Base-by-base conservation (phyloP, 371 early-diverging fungal species). In the Zancudomyces culisetae region DNA sequence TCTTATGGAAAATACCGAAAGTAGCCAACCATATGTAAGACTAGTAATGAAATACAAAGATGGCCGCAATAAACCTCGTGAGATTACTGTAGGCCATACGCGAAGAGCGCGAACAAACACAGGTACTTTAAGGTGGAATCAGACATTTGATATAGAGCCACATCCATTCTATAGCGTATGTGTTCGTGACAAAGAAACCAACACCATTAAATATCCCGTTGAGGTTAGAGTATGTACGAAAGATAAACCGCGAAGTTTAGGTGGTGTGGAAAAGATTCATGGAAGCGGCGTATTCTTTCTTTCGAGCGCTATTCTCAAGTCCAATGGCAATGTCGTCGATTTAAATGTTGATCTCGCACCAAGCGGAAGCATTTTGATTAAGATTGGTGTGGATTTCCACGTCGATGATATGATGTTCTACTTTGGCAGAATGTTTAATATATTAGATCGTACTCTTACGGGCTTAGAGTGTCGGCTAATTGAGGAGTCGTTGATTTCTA, bases 331-430 rank as follows among this genome's bases (percentile, higher is more conserved):
- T 55, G 80, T 87, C 0, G 85, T 85, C 47, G 92, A 92, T 53
- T 63, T 91, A 8, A 79, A 74, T 53, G 70, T 92, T 49, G 85
- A 86, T 45, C 55, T 93, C 53, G 80, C 81, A 45, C 88, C 87
- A 23, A 79, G 86, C 53, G 94, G 94, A 0, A 75, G 79, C 22
- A 58, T 93, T 27, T 55, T 85, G 46, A 53, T 92, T 27, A 76
- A 89, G 15, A 70, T 90, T 29, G 88, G 85, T 19, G 76, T 91
- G 75, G 88, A 87, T 52, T 87, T 86, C 29, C 93, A 89, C 68
- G 79, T 81, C 41, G 89, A 89, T 42, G 92, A 91, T 55, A 79
- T 84, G 12, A 90, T 88, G 59, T 93, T 89, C 60, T 90, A 86
- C 80, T 90, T 91, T 60, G 80, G 88, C 46, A 75, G 78, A 53